Percentiles rank a stretch among this genome's conserved stretches.
phyloP scores from a whole-genome alignment of 2,329 filamentous ascomycete species.

The Hypoxylon sp. region DNA sequence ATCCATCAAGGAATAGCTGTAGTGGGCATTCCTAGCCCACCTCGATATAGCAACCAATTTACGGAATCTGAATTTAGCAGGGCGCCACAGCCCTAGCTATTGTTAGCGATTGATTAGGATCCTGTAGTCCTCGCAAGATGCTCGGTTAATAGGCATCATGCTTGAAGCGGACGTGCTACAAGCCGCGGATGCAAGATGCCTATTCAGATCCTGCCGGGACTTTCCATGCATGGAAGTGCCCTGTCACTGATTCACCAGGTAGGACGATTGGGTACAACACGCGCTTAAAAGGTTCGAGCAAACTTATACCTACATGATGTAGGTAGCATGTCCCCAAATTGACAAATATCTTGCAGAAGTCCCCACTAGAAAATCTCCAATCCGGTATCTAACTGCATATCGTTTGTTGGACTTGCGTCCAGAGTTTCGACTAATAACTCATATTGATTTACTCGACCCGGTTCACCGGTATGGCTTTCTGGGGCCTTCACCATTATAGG shows the following conservation, averaged over 20 bases:
- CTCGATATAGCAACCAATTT: not conserved
- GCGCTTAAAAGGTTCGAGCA: slow-evolving; percentile 4
- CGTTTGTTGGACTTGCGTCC: not conserved
- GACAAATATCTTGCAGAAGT: slow-evolving; percentile 7
- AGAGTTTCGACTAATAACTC: slow-evolving; percentile 1
- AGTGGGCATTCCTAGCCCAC: not conserved
- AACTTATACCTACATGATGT: slow-evolving; percentile 8
- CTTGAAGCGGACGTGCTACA: slow-evolving; percentile 20
- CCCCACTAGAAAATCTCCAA: not conserved
- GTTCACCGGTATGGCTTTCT: not conserved
- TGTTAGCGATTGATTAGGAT: slow-evolving; percentile 3
- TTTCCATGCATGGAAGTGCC: slow-evolving; percentile 15
- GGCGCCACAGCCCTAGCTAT: not conserved
- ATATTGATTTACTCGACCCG: slow-evolving; percentile 4
- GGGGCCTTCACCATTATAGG: not conserved
- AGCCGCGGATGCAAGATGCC: slow-evolving; percentile 39
- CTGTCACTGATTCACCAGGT: slow-evolving; percentile 8
- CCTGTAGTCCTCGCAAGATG: not conserved
- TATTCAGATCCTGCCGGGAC: slow-evolving; percentile 38
- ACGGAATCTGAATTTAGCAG: not conserved
- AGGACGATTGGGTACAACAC: slow-evolving; percentile 6
- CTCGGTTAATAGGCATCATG: slow-evolving; percentile 17
- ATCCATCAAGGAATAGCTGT: not conserved
- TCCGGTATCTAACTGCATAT: not conserved
- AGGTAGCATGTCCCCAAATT: not conserved